Percentiles rank a stretch among this genome's conserved stretches.
These are phyloP conservation scores for Nakaseomyces uthaithaninus DNA, from an alignment of 1,139 yeast species.

Conservation along the genomic window DNA sequence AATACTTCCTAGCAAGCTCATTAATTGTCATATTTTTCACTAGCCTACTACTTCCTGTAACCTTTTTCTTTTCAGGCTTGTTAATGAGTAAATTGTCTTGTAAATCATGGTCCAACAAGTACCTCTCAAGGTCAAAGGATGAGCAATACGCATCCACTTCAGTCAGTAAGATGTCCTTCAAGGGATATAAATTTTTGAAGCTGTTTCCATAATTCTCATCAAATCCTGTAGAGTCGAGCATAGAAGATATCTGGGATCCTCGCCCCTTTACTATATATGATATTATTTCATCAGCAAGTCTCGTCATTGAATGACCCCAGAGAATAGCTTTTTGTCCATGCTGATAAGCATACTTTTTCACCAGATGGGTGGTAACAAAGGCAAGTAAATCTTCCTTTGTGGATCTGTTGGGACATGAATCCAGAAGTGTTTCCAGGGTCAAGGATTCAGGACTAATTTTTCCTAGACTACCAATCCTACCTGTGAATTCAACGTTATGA, in stretches of 20 bases:
- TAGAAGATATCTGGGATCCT: conserved; percentile 56
- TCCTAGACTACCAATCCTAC: conserved; percentile 3
- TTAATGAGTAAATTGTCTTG: conserved; percentile 19
- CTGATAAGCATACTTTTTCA: conserved; percentile 42
- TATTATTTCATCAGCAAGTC: conserved; percentile 69
- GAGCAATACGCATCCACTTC: conserved; percentile 51
- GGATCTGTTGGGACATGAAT: conserved; percentile 41
- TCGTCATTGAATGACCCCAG: conserved; percentile 76
- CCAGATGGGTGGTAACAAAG: conserved; percentile 43
- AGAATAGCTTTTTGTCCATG: conserved; percentile 48
- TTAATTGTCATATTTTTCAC: conserved; percentile 71
- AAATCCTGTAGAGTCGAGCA: conserved; percentile 41
- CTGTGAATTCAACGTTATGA: conserved; percentile 14
- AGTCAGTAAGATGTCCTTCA: conserved; percentile 61
- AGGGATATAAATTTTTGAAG: conserved; percentile 52
- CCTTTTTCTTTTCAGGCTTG: conserved; percentile 11
- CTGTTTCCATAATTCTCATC: conserved; percentile 28
- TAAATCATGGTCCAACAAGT: conserved; percentile 22
- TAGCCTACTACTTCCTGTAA: conserved; percentile 17
- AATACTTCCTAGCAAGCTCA: conserved; percentile 69
- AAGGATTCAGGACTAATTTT: neutral
- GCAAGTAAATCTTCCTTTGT: conserved; percentile 54
- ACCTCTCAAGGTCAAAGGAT: conserved; percentile 15
- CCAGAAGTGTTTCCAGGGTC: conserved; percentile 15
- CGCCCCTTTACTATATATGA: conserved; percentile 85